phyloP scores from a whole-genome alignment of 441 rosid genomes.

The Populus trichocarpa region DNA sequence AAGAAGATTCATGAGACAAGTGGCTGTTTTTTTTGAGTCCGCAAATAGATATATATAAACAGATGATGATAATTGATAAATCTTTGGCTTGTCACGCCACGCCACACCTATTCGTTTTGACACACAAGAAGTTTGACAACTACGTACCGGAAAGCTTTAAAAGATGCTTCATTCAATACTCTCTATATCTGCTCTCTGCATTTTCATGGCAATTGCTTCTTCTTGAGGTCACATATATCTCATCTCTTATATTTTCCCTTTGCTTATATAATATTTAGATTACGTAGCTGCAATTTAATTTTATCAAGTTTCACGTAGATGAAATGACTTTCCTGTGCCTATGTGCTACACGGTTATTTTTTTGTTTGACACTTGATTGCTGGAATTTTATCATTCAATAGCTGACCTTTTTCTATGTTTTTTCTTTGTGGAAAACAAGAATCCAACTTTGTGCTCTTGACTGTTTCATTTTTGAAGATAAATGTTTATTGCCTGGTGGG shows the following conservation, averaged over 20 bases:
- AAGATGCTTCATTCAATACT: background rate
- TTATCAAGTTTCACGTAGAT: background rate
- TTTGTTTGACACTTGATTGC: background rate
- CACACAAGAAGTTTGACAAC: background rate
- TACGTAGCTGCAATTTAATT: background rate
- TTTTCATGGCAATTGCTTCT: background rate
- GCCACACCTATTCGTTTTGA: background rate
- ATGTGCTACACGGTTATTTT: background rate
- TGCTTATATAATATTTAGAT: background rate
- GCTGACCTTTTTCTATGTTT: background rate
- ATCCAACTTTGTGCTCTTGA: background rate
- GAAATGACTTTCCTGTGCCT: background rate
- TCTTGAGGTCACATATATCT: background rate
- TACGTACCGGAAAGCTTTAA: background rate
- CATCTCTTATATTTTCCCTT: background rate
- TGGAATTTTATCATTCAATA: too few relatives aligned
- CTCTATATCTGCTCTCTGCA: background rate
- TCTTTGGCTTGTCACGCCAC: background rate
- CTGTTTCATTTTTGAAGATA: background rate
- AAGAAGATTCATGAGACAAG: too few relatives aligned
- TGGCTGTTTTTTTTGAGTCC: too few relatives aligned
- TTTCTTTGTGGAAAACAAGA: background rate
- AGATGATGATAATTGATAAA: background rate
- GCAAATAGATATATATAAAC: too few relatives aligned
- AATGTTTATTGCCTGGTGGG: background rate